Evolutionary conservation across 192 early-diverging fungal species (phyloP).

Genomic region (Geosiphon pyriformis): DNA sequence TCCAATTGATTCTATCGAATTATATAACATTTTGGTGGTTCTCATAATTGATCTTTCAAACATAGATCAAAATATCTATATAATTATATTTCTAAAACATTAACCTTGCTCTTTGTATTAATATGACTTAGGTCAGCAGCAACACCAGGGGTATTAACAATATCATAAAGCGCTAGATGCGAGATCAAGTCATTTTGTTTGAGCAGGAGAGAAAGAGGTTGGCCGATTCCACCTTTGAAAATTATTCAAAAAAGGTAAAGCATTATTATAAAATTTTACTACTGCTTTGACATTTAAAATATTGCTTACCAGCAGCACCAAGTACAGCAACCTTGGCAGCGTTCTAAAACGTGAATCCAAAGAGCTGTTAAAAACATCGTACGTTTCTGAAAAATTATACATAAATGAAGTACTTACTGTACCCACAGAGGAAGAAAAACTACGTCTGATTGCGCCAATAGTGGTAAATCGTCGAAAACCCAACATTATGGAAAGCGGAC

Average conservation of each 20-base stretch:
- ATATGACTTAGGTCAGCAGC: conserved; percentile 92
- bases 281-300: neutral
- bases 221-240: conserved; percentile 81
- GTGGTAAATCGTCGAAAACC: neutral
- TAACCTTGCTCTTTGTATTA: conserved; percentile 72
- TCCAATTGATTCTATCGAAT: neutral
- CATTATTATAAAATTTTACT: neutral
- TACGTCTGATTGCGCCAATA: conserved; percentile 31
- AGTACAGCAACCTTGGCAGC: conserved; percentile 49
- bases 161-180: conserved; percentile 89
- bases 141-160: conserved; percentile 96
- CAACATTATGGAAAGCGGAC: neutral
- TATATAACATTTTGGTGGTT: too few relatives aligned
- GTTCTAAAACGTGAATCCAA: conserved; percentile 23
- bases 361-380: neutral
- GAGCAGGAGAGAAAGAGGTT: conserved; percentile 90
- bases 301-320: conserved; percentile 46
- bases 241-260: neutral
- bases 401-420: conserved; percentile 40
- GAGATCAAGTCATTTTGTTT: conserved; percentile 84
- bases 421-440: conserved; percentile 53
- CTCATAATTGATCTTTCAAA: too few relatives aligned
- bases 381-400: neutral
- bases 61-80: too few relatives aligned
- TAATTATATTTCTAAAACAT: too few relatives aligned